Evolutionary conservation across 306 rosid genomes (phyloP).

Genomic region (Lathyrus aphaca): DNA sequence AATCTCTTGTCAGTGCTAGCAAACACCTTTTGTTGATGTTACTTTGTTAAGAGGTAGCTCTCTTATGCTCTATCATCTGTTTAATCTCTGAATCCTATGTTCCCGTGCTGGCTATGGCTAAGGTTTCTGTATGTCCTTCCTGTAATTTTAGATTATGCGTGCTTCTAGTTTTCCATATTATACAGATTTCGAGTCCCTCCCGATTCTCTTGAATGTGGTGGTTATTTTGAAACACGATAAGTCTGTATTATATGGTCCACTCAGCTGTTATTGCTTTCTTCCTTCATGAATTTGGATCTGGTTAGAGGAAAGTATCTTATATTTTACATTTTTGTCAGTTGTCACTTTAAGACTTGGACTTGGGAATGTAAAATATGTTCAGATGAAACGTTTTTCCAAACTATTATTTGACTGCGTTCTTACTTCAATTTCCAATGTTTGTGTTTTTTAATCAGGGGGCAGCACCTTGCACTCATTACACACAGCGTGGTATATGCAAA

Average conservation of each 20-base stretch:
- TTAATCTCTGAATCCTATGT: slow-evolving; percentile 3
- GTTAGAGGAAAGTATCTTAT: slow-evolving; percentile 18
- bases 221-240: slow-evolving; percentile 30
- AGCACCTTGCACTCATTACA: slow-evolving; percentile 78
- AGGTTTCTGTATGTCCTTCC: slow-evolving; percentile 22
- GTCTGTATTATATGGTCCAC: slow-evolving; percentile 6
- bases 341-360: slow-evolving; percentile 2
- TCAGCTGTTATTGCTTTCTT: slow-evolving; percentile 14
- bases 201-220: slow-evolving; percentile 34
- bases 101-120: slow-evolving; percentile 12
- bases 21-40: slow-evolving; percentile 14
- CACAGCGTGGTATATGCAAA: slow-evolving; percentile 86
- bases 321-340: slow-evolving; percentile 9
- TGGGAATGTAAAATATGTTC: slow-evolving; percentile 25
- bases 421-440: slow-evolving; percentile 33
- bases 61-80: slow-evolving; percentile 15
- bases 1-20: slow-evolving; percentile 15
- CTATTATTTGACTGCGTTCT: slow-evolving; percentile 29
- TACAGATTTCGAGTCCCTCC: slow-evolving; percentile 14
- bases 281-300: slow-evolving; percentile 11
- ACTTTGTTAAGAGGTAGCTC: not conserved
- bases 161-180: slow-evolving; percentile 31
- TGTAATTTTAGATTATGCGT: slow-evolving; percentile 8
- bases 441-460: slow-evolving; percentile 75
- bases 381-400: not conserved